Evolutionary conservation across 2,329 filamentous ascomycete species (phyloP).

Genomic region (Fusarium buxicola): DNA sequence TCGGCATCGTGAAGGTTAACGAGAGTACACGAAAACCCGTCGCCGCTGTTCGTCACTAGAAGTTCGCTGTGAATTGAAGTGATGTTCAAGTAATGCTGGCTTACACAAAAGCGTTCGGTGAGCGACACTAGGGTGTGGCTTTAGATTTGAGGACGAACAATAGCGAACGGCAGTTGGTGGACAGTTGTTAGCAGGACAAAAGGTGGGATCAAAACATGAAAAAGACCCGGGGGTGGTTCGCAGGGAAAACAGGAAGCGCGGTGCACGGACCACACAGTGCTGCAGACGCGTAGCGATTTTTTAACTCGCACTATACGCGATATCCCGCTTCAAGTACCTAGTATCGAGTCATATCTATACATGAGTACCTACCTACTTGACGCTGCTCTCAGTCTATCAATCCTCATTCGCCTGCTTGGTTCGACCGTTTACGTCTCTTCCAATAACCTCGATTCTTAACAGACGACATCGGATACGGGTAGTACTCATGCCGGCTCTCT

Average conservation of each 20-base stretch:
- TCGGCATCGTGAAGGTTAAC: slow-evolving; percentile 16
- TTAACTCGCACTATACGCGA: slow-evolving; percentile 6
- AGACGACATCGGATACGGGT: too few relatives aligned
- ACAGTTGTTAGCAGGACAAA: slow-evolving; percentile 12
- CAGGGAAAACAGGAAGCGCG: neutral
- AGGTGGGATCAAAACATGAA: slow-evolving; percentile 20
- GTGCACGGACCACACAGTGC: slow-evolving; percentile 3
- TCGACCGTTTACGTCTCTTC: too few relatives aligned
- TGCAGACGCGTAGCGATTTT: neutral
- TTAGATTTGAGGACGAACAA: neutral
- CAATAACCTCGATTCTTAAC: too few relatives aligned
- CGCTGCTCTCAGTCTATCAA: too few relatives aligned
- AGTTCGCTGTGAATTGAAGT: neutral
- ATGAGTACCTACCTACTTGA: too few relatives aligned
- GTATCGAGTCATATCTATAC: too few relatives aligned
- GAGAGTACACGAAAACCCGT: neutral
- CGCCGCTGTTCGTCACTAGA: neutral
- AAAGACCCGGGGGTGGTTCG: neutral
- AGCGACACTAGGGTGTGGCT: slow-evolving; percentile 7
- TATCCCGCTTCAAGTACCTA: too few relatives aligned
- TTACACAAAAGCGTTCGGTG: slow-evolving; percentile 15
- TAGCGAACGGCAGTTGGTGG: slow-evolving; percentile 10
- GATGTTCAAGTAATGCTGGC: neutral
- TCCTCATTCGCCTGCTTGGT: too few relatives aligned
- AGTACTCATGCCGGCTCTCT: neutral